These are phyloP conservation scores for Anthostomella pinea DNA, from an alignment of 2,329 filamentous ascomycete species.

Conservation along the genomic window DNA sequence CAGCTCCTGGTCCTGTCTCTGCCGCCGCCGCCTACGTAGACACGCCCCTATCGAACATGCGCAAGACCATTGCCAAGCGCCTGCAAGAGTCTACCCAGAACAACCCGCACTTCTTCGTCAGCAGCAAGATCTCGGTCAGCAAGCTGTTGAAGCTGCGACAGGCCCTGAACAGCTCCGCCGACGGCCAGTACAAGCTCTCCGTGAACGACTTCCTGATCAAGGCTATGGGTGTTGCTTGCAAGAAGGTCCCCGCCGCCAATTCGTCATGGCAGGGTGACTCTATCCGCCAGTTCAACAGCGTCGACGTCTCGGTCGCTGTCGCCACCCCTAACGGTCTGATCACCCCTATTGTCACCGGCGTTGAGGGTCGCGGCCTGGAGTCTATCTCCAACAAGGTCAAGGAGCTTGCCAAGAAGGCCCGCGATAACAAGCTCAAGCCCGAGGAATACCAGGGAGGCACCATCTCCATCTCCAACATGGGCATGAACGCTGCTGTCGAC, in stretches of 20 bases:
- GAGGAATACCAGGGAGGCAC: constrained; percentile 99
- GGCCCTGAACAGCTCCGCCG: constrained; percentile 82
- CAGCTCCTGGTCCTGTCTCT: constrained; percentile 52
- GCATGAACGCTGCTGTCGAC: constrained; percentile 96
- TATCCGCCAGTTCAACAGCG: constrained; percentile 89
- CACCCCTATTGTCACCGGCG: constrained; percentile 92
- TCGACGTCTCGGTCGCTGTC: constrained; percentile 94
- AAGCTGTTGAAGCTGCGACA: constrained; percentile 96
- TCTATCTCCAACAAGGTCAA: constrained; percentile 88
- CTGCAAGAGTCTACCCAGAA: constrained; percentile 85
- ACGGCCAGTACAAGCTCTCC: constrained; percentile 98
- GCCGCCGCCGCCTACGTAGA: constrained; percentile 74
- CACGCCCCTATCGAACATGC: constrained; percentile 83
- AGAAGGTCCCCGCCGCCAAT: constrained; percentile 95
- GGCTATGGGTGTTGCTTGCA: constrained; percentile 81
- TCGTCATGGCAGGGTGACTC: constrained; percentile 87
- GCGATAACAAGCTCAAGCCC: constrained; percentile 97
- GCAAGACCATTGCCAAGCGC: constrained; percentile 93
- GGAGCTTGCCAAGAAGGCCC: constrained; percentile 92
- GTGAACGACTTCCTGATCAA: constrained; percentile 99
- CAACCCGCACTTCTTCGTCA: constrained; percentile 98
- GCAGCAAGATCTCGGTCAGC: constrained; percentile 81
- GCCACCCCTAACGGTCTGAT: constrained; percentile 91
- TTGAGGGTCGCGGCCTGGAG: constrained; percentile 81
- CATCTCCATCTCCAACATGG: constrained; percentile 99